Percentiles rank a stretch among this genome's conserved stretches.
phyloP scores from a whole-genome alignment of 1,284 basidiomycete species.

The Kwoniella shivajii region DNA sequence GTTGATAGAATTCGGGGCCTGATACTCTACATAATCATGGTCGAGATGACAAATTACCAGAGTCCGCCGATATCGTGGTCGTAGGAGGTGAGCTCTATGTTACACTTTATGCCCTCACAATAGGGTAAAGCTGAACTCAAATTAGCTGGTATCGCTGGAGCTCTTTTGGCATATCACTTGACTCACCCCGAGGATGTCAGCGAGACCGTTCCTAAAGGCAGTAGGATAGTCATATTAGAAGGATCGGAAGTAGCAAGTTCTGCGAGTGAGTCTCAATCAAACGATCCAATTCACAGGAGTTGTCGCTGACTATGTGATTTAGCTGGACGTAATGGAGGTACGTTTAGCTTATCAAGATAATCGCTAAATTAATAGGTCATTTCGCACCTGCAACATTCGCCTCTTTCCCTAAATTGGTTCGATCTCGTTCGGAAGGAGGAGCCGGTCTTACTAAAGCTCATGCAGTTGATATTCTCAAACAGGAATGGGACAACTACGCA shows the following conservation, averaged over 20 bases:
- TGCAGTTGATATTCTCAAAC: constrained; percentile 58
- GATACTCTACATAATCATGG: constrained; percentile 23
- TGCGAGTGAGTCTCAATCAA: constrained; percentile 5
- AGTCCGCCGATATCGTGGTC: constrained; percentile 19
- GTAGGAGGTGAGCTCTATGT: constrained; percentile 13
- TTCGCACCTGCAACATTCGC: constrained; percentile 20
- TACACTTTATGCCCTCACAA: neutral
- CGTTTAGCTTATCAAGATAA: too few species aligned
- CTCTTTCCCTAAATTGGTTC: neutral
- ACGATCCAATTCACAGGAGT: neutral
- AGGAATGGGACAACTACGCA: constrained; percentile 58
- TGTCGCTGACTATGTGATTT: neutral
- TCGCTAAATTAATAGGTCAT: too few species aligned
- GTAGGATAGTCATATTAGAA: constrained; percentile 1
- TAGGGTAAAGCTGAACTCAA: neutral
- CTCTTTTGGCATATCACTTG: neutral
- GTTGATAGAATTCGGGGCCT: constrained; percentile 19
- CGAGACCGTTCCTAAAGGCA: neutral
- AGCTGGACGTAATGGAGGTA: constrained; percentile 7
- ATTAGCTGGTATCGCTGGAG: constrained; percentile 16
- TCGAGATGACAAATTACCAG: constrained; percentile 14
- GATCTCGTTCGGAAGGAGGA: constrained; percentile 25
- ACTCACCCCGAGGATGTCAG: neutral
- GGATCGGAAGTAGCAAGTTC: neutral
- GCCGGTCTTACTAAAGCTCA: constrained; percentile 45